Evolutionary conservation across 306 rosid species (phyloP).

Genomic region (Vicia sativa): DNA sequence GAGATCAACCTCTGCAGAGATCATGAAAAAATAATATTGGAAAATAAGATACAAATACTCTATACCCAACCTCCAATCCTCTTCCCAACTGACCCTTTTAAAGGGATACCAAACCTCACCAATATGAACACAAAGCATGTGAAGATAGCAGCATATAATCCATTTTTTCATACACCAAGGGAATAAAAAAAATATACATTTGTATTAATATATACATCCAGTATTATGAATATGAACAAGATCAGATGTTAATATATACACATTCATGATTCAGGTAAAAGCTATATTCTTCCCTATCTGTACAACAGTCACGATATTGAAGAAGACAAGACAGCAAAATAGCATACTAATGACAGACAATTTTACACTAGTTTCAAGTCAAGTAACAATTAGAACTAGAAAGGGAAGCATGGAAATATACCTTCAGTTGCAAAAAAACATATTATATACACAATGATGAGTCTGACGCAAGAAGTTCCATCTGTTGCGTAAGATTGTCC

Average conservation of each 20-base stretch:
- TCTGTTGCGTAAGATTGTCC: conserved; percentile 63
- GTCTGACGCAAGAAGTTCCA: conserved; percentile 64
- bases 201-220: conserved; percentile 29
- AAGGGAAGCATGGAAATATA: conserved; percentile 39
- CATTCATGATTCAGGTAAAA: neutral
- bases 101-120: conserved; percentile 4
- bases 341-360: conserved; percentile 16
- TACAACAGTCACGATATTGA: conserved; percentile 8
- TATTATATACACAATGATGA: conserved; percentile 41
- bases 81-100: conserved; percentile 11
- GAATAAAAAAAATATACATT: conserved; percentile 10
- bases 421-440: conserved; percentile 55
- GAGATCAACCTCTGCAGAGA: conserved; percentile 58
- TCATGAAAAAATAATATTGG: conserved; percentile 42
- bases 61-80: conserved; percentile 9
- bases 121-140: conserved; percentile 6
- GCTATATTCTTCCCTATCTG: neutral
- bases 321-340: conserved; percentile 15
- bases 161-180: neutral
- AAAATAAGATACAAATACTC: conserved; percentile 29
- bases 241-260: conserved; percentile 22
- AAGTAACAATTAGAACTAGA: conserved; percentile 36
- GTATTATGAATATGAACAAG: conserved; percentile 25
- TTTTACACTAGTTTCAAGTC: conserved; percentile 30
- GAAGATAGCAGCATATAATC: conserved; percentile 10